Conservation (phyloP, 345 rosid species). For the Eutrema heterophyllum region DNA sequence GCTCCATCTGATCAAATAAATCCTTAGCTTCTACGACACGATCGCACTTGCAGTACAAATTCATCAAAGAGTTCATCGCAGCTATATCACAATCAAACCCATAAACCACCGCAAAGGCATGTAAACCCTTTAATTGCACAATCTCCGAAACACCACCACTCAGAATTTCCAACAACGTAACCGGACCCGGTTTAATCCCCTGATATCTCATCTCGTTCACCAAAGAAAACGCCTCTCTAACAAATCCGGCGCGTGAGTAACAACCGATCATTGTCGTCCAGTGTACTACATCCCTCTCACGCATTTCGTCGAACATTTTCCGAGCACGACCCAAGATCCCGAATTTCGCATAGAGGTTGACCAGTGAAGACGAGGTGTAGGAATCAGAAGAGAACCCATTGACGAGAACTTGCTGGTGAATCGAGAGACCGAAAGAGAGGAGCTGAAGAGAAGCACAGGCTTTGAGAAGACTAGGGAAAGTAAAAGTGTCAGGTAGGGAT, state of each 20-base stretch:
- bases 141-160: constrained; percentile 40
- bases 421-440: constrained; percentile 38
- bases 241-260: constrained; percentile 37
- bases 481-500: constrained; percentile 34
- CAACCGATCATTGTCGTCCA: constrained; percentile 55
- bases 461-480: constrained; percentile 54
- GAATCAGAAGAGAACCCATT: constrained; percentile 52
- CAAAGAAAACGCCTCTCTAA: constrained; percentile 33
- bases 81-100: constrained; percentile 43
- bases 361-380: constrained; percentile 47
- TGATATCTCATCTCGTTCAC: constrained; percentile 41
- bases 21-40: constrained; percentile 38
- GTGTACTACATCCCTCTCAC: constrained; percentile 38
- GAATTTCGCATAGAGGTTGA: constrained; percentile 38
- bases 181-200: constrained; percentile 46
- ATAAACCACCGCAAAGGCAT: constrained; percentile 37
- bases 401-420: constrained; percentile 44
- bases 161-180: constrained; percentile 47
- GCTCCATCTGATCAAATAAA: constrained; percentile 42
- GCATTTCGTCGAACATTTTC: constrained; percentile 51
- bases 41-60: constrained; percentile 42
- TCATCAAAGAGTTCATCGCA: constrained; percentile 41
- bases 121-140: constrained; percentile 40
- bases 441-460: constrained; percentile 44
- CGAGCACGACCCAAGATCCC: constrained; percentile 31